These are phyloP conservation scores for Russula abietina DNA, from an alignment of 768 basidiomycete genomes.

Conservation along the genomic window DNA sequence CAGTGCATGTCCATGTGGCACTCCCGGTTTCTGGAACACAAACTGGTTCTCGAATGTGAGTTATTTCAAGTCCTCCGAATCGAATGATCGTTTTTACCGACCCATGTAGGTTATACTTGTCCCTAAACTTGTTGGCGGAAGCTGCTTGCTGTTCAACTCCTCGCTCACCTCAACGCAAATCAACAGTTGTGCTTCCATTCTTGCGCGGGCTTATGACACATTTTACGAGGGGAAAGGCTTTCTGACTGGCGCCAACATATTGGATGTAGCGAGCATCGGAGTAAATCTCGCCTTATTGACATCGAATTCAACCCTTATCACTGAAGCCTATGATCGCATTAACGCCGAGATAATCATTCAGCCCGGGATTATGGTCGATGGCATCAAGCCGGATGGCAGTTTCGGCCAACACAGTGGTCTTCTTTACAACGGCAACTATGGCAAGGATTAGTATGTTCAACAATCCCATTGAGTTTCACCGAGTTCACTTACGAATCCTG, in stretches of 20 bases:
- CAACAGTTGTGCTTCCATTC: conserved; percentile 17
- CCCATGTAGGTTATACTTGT: conserved; percentile 20
- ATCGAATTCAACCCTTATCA: conserved; percentile 39
- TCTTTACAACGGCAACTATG: conserved; percentile 65
- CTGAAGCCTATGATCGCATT: conserved; percentile 44
- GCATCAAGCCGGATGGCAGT: conserved; percentile 45
- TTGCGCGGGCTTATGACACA: conserved; percentile 21
- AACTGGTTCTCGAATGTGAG: conserved; percentile 26
- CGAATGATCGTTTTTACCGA: not conserved
- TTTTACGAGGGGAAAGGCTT: conserved; percentile 31
- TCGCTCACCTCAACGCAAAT: conserved; percentile 16
- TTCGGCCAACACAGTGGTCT: conserved; percentile 53
- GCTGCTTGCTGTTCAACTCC: conserved; percentile 22
- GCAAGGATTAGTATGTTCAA: conserved; percentile 40
- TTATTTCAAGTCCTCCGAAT: not conserved
- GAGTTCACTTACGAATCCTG: not conserved
- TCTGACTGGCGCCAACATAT: conserved; percentile 57
- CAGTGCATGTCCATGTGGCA: conserved; percentile 29
- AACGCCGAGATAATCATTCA: conserved; percentile 50
- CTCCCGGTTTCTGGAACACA: conserved; percentile 27
- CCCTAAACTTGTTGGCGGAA: conserved; percentile 19
- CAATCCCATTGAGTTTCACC: not conserved
- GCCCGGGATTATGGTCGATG: conserved; percentile 47
- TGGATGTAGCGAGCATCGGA: conserved; percentile 51
- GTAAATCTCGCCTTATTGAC: conserved; percentile 23